Base-by-base conservation (phyloP, 139 green algal species). In the Ettlia oleoabundans region DNA sequence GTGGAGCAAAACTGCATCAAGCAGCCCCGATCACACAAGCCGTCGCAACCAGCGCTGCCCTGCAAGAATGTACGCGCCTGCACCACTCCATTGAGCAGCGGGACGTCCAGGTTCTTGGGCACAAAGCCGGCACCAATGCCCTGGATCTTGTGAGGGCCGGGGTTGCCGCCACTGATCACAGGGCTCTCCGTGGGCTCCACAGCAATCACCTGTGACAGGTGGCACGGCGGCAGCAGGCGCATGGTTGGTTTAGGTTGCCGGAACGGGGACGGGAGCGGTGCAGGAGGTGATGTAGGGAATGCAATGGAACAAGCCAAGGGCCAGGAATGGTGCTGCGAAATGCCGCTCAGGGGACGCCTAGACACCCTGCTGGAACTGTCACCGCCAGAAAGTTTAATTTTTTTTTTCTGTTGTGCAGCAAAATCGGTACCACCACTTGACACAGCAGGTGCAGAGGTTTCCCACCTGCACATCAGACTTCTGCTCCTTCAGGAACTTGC, bases 91-190 rank as follows among this genome's bases (percentile, higher is more conserved):
- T 97, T 90, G 41, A 97, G 87, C 10, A 99, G 67, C 33, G 71
- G 38, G n/a, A 90, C 89, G 74, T 98, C 90, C 33, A 98, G 87
- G 76, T 95, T 95, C 28, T 92, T 95, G 9, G 97, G 97, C 22
- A 99, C 85, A 75, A 95, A 90, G 47, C 91, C 89, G 47, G 93
- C 88, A 55, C 93, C 88, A 66, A 97, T 94, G 82, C 91, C 86
- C 83, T 98, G 96, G 84, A 99, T 99, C 88, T 98, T 98, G 90
- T 99, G 96, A 1, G 95, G 96, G 2, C 96, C 81, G 9, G 82
- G 82, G n/a, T 52, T 69, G 37, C 83, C 89, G 42, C 86, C 92
- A 15, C 81, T 89, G 73, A 96, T 88, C 22, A 96, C 88, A 19
- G 93, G 86, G 53, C 83, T 93, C 90, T 97, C 94, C 13, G 82